These are phyloP conservation scores for Oryza meridionalis DNA, from an alignment of 176 grass and related monocot genomes.

Conservation along the genomic window DNA sequence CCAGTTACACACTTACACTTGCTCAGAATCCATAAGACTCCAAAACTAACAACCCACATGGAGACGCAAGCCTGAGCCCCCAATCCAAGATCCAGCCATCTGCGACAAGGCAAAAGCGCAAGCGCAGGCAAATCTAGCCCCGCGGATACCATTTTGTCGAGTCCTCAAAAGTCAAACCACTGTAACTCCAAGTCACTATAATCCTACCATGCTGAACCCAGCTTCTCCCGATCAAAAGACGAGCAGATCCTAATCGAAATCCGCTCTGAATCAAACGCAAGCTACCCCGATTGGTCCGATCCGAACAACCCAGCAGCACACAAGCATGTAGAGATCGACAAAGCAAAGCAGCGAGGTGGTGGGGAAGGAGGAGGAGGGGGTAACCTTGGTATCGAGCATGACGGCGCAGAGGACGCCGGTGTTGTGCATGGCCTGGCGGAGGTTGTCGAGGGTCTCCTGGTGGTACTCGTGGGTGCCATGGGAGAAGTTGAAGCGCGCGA, in stretches of 20 bases:
- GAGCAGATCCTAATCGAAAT: slow-evolving; percentile 8
- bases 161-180: not conserved
- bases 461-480: slow-evolving; percentile 91
- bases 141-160: not conserved
- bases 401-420: slow-evolving; percentile 87
- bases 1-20: not conserved
- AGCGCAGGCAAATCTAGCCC: not conserved
- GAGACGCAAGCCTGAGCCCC: not conserved
- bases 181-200: not conserved
- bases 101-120: not conserved
- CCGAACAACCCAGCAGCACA: not conserved
- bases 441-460: slow-evolving; percentile 84
- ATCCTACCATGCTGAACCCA: not conserved
- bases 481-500: slow-evolving; percentile 96
- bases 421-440: slow-evolving; percentile 81
- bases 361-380: no score
- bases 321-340: not conserved
- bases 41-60: not conserved
- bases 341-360: not conserved
- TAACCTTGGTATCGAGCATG: slow-evolving; percentile 97
- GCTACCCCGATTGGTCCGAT: not conserved
- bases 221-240: not conserved
- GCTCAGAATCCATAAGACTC: not conserved
- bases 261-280: not conserved
- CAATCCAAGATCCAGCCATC: slow-evolving; percentile 19